These are phyloP conservation scores for Phyllostachys edulis DNA, from an alignment of 176 grass and related monocot genomes.

Conservation along the genomic window DNA sequence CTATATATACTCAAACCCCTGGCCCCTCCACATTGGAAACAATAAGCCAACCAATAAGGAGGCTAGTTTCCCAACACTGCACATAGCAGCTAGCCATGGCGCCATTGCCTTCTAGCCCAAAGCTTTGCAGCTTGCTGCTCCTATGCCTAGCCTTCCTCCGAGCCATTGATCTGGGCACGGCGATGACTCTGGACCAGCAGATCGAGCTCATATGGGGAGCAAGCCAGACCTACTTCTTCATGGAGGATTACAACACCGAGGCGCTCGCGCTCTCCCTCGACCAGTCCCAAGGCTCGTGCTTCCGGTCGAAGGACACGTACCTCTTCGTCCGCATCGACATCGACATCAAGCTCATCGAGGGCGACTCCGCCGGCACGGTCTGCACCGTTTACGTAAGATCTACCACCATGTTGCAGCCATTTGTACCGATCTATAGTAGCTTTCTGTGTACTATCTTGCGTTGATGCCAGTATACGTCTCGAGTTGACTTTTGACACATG, in stretches of 20 bases:
- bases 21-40: conserved; percentile 10
- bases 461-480: not conserved
- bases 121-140: not conserved
- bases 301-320: conserved; percentile 47
- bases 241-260: conserved; percentile 27
- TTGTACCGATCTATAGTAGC: not conserved
- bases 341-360: conserved; percentile 65
- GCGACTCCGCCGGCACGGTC: conserved; percentile 73
- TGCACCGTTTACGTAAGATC: conserved; percentile 63
- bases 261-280: conserved; percentile 41
- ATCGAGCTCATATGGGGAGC: conserved; percentile 33
- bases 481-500: conserved; percentile 36
- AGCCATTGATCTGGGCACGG: not conserved
- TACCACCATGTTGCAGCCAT: not conserved
- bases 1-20: conserved; percentile 18
- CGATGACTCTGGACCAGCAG: not conserved
- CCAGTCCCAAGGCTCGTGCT: conserved; percentile 37
- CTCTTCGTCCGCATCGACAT: conserved; percentile 54
- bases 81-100: conserved; percentile 15
- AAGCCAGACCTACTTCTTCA: conserved; percentile 37
- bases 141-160: not conserved
- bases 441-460: not conserved
- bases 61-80: not conserved
- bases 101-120: not conserved
- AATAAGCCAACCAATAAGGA: not conserved